A percentile compares a stretch with the other conserved stretches of the same genome.
Evolutionary conservation across 2,329 filamentous ascomycete genomes (phyloP).

Genomic region (Fusarium sp.): DNA sequence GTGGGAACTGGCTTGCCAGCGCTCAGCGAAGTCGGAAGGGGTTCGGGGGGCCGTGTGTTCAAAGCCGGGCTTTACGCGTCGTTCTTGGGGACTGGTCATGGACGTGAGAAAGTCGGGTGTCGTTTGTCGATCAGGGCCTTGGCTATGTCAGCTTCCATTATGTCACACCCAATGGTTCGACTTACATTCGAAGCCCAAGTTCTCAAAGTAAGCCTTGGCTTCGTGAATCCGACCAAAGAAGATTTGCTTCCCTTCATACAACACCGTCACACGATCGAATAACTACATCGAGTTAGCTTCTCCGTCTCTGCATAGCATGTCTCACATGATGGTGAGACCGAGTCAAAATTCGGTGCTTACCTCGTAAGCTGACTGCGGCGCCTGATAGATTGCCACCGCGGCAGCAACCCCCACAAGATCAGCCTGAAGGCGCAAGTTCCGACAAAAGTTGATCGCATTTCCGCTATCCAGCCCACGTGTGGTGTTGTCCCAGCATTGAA

Average conservation of each 20-base stretch:
- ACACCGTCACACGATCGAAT: slow-evolving; percentile 74
- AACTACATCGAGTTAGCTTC: slow-evolving; percentile 58
- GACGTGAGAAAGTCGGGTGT: slow-evolving; percentile 50
- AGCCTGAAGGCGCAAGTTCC: slow-evolving; percentile 42
- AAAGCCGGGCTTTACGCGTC: slow-evolving; percentile 48
- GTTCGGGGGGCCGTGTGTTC: slow-evolving; percentile 50
- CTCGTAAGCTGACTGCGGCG: slow-evolving; percentile 68
- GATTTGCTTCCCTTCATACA: slow-evolving; percentile 75
- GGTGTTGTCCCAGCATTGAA: slow-evolving; percentile 50
- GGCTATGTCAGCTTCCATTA: not conserved
- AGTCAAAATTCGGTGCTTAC: slow-evolving; percentile 18
- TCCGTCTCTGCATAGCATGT: not conserved
- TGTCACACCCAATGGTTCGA: rapidly evolving
- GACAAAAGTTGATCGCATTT: slow-evolving; percentile 45
- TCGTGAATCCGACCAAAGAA: slow-evolving; percentile 69
- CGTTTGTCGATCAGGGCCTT: slow-evolving; percentile 44
- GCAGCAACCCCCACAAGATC: slow-evolving; percentile 44
- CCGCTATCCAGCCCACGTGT: slow-evolving; percentile 47
- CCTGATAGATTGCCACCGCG: slow-evolving; percentile 66
- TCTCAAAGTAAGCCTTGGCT: slow-evolving; percentile 71
- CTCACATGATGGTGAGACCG: not conserved
- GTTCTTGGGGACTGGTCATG: slow-evolving; percentile 56
- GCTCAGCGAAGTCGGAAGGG: slow-evolving; percentile 51
- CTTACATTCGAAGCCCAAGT: slow-evolving; percentile 46
- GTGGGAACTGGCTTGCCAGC: slow-evolving; percentile 47